Conservation (phyloP, 2,329 filamentous ascomycete genomes). For the Colletotrichum aenigma region DNA sequence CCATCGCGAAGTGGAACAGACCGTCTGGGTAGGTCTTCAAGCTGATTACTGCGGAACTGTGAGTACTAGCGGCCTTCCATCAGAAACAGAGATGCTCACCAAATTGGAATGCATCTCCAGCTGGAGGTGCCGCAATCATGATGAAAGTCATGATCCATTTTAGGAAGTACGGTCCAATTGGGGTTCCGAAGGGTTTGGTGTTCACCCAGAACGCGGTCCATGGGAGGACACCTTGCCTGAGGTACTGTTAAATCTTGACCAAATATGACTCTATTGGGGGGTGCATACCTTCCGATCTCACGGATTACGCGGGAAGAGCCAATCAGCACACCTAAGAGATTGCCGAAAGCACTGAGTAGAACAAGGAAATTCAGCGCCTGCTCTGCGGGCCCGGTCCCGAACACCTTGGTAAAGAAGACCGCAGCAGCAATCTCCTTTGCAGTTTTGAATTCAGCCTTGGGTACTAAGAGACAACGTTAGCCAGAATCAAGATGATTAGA, state of each 20-base stretch:
- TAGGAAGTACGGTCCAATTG: conserved; percentile 61
- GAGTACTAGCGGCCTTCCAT: neutral
- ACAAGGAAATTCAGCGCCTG: conserved; percentile 62
- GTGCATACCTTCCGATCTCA: conserved; percentile 56
- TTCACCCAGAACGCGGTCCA: conserved; percentile 66
- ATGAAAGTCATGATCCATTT: conserved; percentile 62
- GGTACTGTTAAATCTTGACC: conserved; percentile 9
- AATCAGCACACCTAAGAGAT: conserved; percentile 59
- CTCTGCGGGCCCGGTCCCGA: conserved; percentile 53
- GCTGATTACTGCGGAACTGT: conserved; percentile 53
- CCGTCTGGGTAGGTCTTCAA: conserved; percentile 62
- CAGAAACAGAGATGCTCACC: conserved; percentile 28
- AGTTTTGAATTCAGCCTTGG: conserved; percentile 53
- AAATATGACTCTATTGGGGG: neutral
- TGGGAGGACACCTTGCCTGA: conserved; percentile 62
- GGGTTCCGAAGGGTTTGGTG: conserved; percentile 67
- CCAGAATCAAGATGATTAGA: neutral
- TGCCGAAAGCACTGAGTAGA: conserved; percentile 61
- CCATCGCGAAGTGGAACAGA: conserved; percentile 62
- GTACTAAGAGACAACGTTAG: conserved; percentile 34
- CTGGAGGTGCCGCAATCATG: conserved; percentile 64
- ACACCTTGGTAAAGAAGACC: conserved; percentile 63
- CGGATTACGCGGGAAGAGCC: conserved; percentile 60
- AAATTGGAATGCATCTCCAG: conserved; percentile 69
- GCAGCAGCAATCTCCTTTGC: conserved; percentile 60